A percentile compares a stretch with the other conserved stretches of the same genome.
Evolutionary conservation across 345 rosid species (phyloP).

Genomic region (Psidium guajava): DNA sequence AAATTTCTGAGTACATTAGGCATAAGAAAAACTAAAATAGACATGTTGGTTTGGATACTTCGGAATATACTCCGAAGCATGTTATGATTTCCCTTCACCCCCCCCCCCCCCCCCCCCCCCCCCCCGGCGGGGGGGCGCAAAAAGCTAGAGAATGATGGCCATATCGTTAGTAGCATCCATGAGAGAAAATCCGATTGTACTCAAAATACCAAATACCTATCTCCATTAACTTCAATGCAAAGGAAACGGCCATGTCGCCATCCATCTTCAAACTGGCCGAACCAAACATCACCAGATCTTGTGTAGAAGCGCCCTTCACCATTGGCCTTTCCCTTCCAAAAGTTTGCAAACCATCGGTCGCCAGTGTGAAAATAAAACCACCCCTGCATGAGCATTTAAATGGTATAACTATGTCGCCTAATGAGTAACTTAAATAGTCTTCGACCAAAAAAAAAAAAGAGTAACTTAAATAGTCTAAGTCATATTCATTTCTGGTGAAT

Average conservation of each 20-base stretch:
- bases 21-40: neutral
- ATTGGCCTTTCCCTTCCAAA: slow-evolving; percentile 96
- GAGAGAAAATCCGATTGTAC: neutral
- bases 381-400: slow-evolving; percentile 35
- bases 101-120: neutral
- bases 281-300: slow-evolving; percentile 63
- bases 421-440: neutral
- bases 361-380: slow-evolving; percentile 94
- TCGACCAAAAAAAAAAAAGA: too few species aligned
- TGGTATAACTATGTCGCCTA: neutral
- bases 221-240: slow-evolving; percentile 63
- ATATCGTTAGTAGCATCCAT: neutral
- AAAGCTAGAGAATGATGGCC: neutral
- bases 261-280: slow-evolving; percentile 85
- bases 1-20: neutral
- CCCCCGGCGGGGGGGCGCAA: neutral
- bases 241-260: slow-evolving; percentile 83
- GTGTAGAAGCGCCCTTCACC: slow-evolving; percentile 96
- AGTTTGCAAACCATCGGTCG: slow-evolving; percentile 92
- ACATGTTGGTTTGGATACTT: neutral
- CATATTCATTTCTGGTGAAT: neutral
- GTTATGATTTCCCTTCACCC: neutral
- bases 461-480: neutral
- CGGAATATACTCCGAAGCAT: neutral
- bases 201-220: slow-evolving; percentile 34